Conservation (phyloP, 108 stramenopile species). For the Skeletonema menzelii region DNA sequence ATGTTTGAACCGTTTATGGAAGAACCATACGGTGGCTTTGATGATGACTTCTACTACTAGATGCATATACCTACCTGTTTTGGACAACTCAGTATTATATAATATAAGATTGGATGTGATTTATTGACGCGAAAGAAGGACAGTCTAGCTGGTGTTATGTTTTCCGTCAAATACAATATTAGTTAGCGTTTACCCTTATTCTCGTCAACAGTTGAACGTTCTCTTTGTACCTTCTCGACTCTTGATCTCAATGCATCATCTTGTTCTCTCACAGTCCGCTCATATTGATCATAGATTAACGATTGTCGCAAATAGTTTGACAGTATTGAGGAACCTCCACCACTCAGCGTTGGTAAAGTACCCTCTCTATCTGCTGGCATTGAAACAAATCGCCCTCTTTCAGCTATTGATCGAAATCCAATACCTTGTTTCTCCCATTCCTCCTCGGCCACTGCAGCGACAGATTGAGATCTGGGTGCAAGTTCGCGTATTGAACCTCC, state of each 20-base stretch:
- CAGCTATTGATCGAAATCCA: slow-evolving; percentile 72
- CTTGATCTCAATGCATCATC: slow-evolving; percentile 56
- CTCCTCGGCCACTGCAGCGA: slow-evolving; percentile 78
- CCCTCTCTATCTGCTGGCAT: not conserved
- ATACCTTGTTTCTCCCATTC: slow-evolving; percentile 88
- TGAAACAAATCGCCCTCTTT: slow-evolving; percentile 43
- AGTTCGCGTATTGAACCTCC: slow-evolving; percentile 11
- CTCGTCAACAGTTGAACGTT: slow-evolving; percentile 5
- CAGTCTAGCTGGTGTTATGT: not conserved
- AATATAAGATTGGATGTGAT: not conserved
- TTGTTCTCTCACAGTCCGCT: slow-evolving; percentile 73
- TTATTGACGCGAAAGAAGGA: not conserved
- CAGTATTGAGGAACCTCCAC: slow-evolving; percentile 65
- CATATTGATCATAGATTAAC: slow-evolving; percentile 82
- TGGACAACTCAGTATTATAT: not conserved
- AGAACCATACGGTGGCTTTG: not conserved
- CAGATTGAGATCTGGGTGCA: slow-evolving; percentile 58
- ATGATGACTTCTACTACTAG: not conserved
- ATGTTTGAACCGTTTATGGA: not conserved
- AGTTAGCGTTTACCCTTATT: not conserved
- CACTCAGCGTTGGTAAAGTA: slow-evolving; percentile 6
- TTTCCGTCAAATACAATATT: not conserved
- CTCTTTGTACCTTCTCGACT: slow-evolving; percentile 44
- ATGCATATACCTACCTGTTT: not conserved
- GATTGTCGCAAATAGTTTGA: slow-evolving; percentile 63